Evolutionary conservation across 2,329 filamentous ascomycete genomes (phyloP).

Genomic region (Podosphaera leucotricha): DNA sequence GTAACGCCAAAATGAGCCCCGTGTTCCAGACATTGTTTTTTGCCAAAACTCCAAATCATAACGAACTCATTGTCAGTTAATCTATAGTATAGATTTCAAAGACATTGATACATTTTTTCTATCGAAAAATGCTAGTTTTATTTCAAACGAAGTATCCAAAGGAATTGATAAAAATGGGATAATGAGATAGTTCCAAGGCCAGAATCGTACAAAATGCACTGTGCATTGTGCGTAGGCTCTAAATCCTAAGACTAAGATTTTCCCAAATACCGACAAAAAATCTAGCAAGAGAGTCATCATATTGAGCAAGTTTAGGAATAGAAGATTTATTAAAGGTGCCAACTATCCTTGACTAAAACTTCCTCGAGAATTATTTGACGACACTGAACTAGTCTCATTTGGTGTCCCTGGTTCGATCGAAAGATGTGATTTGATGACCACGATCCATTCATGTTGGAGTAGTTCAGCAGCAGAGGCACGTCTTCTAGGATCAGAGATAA

Average conservation of each 20-base stretch:
- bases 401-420: slow-evolving; percentile 36
- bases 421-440: slow-evolving; percentile 38
- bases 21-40: neutral
- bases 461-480: slow-evolving; percentile 68
- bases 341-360: slow-evolving; percentile 7
- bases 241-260: neutral
- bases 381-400: slow-evolving; percentile 22
- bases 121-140: neutral
- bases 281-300: neutral
- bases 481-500: slow-evolving; percentile 58
- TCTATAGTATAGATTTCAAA: neutral
- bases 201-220: too few species aligned
- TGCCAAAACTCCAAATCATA: neutral
- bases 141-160: neutral
- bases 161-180: too few species aligned
- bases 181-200: too few species aligned
- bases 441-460: slow-evolving; percentile 81
- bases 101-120: neutral
- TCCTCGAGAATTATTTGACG: slow-evolving; percentile 8
- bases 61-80: neutral
- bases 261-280: neutral
- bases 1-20: too few species aligned
- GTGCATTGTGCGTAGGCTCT: neutral
- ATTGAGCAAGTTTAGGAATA: neutral
- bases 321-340: neutral